Percentiles rank a stretch among this genome's conserved stretches.
Evolutionary conservation across 1,284 basidiomycete species (phyloP).

Genomic region (Neonothopanus nambi): DNA sequence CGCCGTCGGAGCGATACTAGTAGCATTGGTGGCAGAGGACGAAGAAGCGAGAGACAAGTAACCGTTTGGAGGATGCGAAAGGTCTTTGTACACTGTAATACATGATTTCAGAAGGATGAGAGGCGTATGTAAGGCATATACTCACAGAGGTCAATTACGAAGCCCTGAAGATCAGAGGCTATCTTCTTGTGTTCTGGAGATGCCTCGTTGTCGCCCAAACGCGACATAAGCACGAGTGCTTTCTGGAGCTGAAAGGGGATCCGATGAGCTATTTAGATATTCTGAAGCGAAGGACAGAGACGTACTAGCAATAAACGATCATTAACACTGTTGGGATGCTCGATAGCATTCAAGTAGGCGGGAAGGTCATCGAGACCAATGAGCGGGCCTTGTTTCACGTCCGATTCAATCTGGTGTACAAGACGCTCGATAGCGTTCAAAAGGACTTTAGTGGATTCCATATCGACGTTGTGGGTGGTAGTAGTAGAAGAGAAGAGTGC

Average conservation of each 20-base stretch:
- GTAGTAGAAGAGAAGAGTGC: no score
- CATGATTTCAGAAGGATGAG: slow-evolving; percentile 17
- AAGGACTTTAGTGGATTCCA: no score
- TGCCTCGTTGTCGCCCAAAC: slow-evolving; percentile 34
- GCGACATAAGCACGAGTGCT: slow-evolving; percentile 54
- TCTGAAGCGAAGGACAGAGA: slow-evolving; percentile 8
- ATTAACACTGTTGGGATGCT: slow-evolving; percentile 46
- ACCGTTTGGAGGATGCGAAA: slow-evolving; percentile 64
- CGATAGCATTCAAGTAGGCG: slow-evolving; percentile 51
- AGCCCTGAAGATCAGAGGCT: slow-evolving; percentile 42
- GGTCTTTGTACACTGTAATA: slow-evolving; percentile 58
- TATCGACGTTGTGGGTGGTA: no score
- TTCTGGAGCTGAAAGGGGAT: slow-evolving; percentile 50
- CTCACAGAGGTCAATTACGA: slow-evolving; percentile 52
- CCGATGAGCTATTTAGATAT: background rate
- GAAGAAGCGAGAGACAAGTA: slow-evolving; percentile 37
- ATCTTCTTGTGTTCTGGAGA: slow-evolving; percentile 31
- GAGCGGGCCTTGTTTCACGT: background rate
- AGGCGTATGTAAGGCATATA: slow-evolving; percentile 18
- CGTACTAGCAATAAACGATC: slow-evolving; percentile 58
- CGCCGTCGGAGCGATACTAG: slow-evolving; percentile 9
- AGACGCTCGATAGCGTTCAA: no score
- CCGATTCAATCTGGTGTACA: no score
- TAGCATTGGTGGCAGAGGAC: slow-evolving; percentile 6
- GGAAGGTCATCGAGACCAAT: slow-evolving; percentile 18